Evolutionary conservation across 495 filamentous ascomycete genomes (phyloP), one percentile per base, ranked within the genome.

Genomic region (Tuber aestivum): DNA sequence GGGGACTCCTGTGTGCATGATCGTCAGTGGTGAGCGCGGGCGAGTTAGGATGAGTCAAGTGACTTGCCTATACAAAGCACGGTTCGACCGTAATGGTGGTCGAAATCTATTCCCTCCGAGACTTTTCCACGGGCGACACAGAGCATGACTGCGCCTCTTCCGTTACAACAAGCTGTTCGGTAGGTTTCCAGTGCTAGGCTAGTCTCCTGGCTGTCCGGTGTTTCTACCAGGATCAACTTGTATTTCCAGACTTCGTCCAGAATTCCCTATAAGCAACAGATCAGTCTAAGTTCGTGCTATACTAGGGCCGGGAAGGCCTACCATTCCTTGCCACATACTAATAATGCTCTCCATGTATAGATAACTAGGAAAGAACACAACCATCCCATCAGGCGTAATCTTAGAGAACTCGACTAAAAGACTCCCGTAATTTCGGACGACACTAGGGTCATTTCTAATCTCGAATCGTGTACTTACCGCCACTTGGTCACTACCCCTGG

Each of bases 301-400:
- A 38, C 23, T 61, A 9, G 9, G 21, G 38, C 72, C 40, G 27
- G 74, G 45, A 2, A 45, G 71, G 42, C 79, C n/a, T 73, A 81
- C 79, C 93, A 97, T 97, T 75, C 93, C 92, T 83, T 98, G 95
- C 96, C 96, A 99, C 91, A 97, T 97, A 84, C 90, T 93, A 82
- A 99, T 97, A 82, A 98, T 97, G 50, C 91, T 93, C 82, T 99
- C 96, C 96, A 99, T 98, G 86, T 99, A 99, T 3, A 99, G 89
- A 82, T 99, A 99, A 1, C 93, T 96, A 0, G 96, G 96, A 84
- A 99, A 99, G 87, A 99, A 99, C 70, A 99, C 96, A 44, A 98
- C 95, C 84, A 99, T 90, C 72, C 96, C 96, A 80, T 99, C 96
- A 0, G 96, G 96, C 0, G 95, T 98, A 78, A 97, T 90, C 83